These are phyloP conservation scores for Malassezia cuniculi DNA, from an alignment of 1,284 basidiomycete genomes.

Conservation along the genomic window DNA sequence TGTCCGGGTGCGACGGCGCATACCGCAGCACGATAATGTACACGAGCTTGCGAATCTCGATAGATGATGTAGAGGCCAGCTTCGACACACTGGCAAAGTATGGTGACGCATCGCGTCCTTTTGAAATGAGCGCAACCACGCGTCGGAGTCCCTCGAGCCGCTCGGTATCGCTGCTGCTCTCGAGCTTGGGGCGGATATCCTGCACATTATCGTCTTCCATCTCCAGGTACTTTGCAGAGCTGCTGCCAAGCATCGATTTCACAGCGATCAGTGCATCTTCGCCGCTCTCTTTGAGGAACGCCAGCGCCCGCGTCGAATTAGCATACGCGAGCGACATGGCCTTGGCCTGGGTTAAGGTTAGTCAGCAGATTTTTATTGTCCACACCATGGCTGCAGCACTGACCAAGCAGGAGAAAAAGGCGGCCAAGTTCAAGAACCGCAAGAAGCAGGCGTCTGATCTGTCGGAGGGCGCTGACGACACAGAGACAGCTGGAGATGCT, in stretches of 20 bases:
- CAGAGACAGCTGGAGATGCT: constrained; percentile 15
- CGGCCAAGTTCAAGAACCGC: constrained; percentile 20
- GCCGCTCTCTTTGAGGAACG: constrained; percentile 36
- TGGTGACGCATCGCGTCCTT: constrained; percentile 75
- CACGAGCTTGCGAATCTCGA: constrained; percentile 90
- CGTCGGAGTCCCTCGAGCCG: constrained; percentile 33
- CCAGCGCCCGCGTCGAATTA: constrained; percentile 32
- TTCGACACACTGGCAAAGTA: constrained; percentile 50
- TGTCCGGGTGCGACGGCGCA: constrained; percentile 61
- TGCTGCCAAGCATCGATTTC: constrained; percentile 32
- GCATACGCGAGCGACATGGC: constrained; percentile 24
- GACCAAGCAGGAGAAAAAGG: constrained; percentile 37
- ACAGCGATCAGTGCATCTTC: constrained; percentile 39
- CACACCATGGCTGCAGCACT: too few species aligned
- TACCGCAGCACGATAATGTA: constrained; percentile 93
- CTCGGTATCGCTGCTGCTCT: constrained; percentile 30
- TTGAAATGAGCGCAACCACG: constrained; percentile 58
- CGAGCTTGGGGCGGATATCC: constrained; percentile 28
- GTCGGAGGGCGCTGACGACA: not conserved
- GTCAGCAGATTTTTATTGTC: too few species aligned
- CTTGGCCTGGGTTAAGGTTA: too few species aligned
- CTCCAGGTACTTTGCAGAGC: constrained; percentile 33
- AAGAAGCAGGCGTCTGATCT: too few species aligned
- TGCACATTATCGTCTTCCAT: constrained; percentile 27
- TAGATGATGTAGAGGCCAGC: constrained; percentile 46